These are phyloP conservation scores for Tolypocladium inflatum DNA, from an alignment of 2,329 filamentous ascomycete genomes.

Conservation along the genomic window DNA sequence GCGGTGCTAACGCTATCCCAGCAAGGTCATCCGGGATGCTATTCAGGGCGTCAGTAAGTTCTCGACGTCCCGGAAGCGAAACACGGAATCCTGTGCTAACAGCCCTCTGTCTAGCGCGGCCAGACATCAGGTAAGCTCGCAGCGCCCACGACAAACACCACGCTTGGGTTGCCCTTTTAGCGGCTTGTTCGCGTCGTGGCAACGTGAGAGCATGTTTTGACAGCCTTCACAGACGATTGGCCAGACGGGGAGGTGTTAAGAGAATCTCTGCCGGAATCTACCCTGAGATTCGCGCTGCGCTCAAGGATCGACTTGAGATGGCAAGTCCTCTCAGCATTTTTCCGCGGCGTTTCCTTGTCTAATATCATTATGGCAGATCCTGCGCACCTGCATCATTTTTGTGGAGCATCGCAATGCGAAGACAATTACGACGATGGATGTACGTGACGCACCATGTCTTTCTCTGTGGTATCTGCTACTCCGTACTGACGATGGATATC, in stretches of 20 bases:
- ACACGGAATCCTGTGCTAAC: background rate
- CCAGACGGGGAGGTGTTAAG: conserved; percentile 69
- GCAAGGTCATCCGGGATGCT: conserved; percentile 9
- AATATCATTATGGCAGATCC: conserved; percentile 32
- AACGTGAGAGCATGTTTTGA: background rate
- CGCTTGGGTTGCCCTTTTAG: background rate
- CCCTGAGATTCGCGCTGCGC: conserved; percentile 41
- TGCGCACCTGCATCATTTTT: conserved; percentile 38
- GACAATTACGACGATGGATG: conserved; percentile 54
- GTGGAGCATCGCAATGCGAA: conserved; percentile 46
- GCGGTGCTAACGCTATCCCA: background rate
- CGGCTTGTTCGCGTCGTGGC: too few relatives aligned
- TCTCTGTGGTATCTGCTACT: too few relatives aligned
- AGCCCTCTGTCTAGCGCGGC: background rate
- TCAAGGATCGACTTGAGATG: conserved; percentile 38
- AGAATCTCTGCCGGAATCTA: conserved; percentile 59
- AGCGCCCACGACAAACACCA: background rate
- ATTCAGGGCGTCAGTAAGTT: conserved; percentile 8
- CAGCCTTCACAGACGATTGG: conserved; percentile 45
- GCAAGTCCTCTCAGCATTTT: conserved; percentile 23
- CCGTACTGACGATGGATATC: conserved; percentile 1
- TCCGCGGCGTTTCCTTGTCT: background rate
- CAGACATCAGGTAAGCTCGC: conserved; percentile 1
- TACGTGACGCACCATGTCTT: conserved; percentile 22
- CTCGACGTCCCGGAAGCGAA: background rate